Evolutionary conservation across 2,329 filamentous ascomycete species (phyloP).

Genomic region (Apiospora marii): DNA sequence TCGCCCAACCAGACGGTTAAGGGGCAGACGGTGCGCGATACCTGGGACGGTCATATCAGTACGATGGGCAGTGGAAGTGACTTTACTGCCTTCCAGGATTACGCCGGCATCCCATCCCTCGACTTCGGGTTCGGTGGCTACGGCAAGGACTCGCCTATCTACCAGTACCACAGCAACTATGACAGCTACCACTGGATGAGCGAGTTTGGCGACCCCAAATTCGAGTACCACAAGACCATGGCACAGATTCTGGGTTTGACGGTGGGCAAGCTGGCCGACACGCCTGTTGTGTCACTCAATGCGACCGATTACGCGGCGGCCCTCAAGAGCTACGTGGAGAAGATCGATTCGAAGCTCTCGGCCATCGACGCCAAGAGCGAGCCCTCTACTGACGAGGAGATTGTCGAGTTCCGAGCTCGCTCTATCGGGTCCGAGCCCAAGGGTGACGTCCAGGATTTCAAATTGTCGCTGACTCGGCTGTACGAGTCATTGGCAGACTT

Average conservation of each 20-base stretch:
- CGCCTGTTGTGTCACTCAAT: slow-evolving; percentile 68
- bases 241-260: slow-evolving; percentile 71
- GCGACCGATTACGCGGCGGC: slow-evolving; percentile 70
- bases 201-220: slow-evolving; percentile 75
- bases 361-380: slow-evolving; percentile 31
- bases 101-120: slow-evolving; percentile 70
- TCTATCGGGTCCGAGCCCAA: slow-evolving; percentile 32
- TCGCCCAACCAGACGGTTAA: slow-evolving; percentile 77
- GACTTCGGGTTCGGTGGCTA: slow-evolving; percentile 66
- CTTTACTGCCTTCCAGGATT: slow-evolving; percentile 79
- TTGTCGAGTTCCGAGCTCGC: slow-evolving; percentile 40
- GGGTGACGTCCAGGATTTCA: slow-evolving; percentile 50
- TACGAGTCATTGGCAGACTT: slow-evolving; percentile 45
- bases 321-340: slow-evolving; percentile 59
- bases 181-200: slow-evolving; percentile 92
- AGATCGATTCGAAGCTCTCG: slow-evolving; percentile 59
- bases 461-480: slow-evolving; percentile 48
- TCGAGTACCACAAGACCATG: slow-evolving; percentile 71
- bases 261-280: slow-evolving; percentile 67
- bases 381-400: slow-evolving; percentile 40
- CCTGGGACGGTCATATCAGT: slow-evolving; percentile 67
- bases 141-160: slow-evolving; percentile 60
- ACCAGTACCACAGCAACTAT: slow-evolving; percentile 92
- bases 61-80: slow-evolving; percentile 79
- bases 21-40: slow-evolving; percentile 74